Evolutionary conservation across 805 yeast genomes (phyloP).

Genomic region (Maudiozyma barnettii): DNA sequence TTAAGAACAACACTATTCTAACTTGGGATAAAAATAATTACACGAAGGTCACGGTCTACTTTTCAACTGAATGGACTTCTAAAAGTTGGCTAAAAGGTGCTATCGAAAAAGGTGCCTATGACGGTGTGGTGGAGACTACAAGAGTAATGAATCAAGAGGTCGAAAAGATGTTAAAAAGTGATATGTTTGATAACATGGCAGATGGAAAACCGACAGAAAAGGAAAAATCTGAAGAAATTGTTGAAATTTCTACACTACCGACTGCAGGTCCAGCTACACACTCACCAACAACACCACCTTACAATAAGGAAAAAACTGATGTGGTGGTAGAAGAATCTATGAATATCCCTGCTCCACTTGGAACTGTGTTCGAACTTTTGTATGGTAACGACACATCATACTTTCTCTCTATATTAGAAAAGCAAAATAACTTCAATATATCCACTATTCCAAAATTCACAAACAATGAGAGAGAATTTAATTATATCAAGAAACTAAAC

Average conservation of each 20-base stretch:
- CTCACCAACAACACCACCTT: conserved; percentile 37
- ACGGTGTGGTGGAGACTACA: conserved; percentile 60
- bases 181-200: background rate
- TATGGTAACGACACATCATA: conserved; percentile 54
- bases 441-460: conserved; percentile 39
- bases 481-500: conserved; percentile 49
- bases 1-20: conserved; percentile 46
- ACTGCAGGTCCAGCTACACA: conserved; percentile 34
- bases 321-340: conserved; percentile 42
- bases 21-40: conserved; percentile 55
- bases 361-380: conserved; percentile 49
- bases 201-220: conserved; percentile 4
- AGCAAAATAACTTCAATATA: conserved; percentile 55
- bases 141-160: conserved; percentile 39
- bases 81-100: conserved; percentile 73
- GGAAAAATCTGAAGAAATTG: conserved; percentile 9
- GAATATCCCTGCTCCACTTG: conserved; percentile 52
- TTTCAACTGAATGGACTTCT: conserved; percentile 59
- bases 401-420: conserved; percentile 37
- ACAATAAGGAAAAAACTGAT: conserved; percentile 41
- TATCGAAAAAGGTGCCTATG: conserved; percentile 63
- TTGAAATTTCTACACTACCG: conserved; percentile 21
- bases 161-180: conserved; percentile 24
- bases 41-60: conserved; percentile 46
- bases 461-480: conserved; percentile 38